Conservation (phyloP, 2,329 filamentous ascomycete genomes). For the Aureobasidium namibiae region DNA sequence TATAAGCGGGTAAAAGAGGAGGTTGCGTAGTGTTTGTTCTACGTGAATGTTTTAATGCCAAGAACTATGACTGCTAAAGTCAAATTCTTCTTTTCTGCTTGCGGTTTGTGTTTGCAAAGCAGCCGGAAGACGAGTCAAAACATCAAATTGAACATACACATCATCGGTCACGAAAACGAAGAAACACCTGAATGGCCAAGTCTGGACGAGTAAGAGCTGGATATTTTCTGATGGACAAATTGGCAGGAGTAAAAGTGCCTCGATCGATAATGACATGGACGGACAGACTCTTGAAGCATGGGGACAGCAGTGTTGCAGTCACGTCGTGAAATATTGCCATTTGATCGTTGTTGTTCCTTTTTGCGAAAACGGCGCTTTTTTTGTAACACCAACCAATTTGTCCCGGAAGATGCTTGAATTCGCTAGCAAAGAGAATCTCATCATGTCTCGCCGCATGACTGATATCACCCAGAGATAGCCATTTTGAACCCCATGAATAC, state of each 20-base stretch:
- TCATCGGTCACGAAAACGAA: background rate
- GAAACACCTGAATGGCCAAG: background rate
- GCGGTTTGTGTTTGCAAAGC: slow-evolving; percentile 7
- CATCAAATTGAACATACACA: background rate
- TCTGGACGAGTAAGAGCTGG: background rate
- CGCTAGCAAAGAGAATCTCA: slow-evolving; percentile 15
- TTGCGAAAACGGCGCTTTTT: slow-evolving; percentile 13
- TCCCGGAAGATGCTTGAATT: slow-evolving; percentile 12
- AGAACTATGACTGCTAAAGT: slow-evolving; percentile 5
- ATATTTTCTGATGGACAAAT: background rate
- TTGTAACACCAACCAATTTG: slow-evolving; percentile 11
- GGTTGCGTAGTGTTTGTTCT: background rate
- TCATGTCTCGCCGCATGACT: slow-evolving; percentile 13
- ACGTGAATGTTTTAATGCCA: slow-evolving; percentile 2
- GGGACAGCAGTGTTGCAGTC: slow-evolving; percentile 6
- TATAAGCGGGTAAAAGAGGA: background rate
- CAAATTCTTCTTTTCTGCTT: slow-evolving; percentile 8
- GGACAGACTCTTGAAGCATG: slow-evolving; percentile 1
- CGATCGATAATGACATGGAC: background rate
- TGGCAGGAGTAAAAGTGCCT: background rate
- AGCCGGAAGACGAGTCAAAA: background rate
- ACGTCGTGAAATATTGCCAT: slow-evolving; percentile 13
- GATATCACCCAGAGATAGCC: slow-evolving; percentile 14
- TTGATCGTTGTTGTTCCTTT: slow-evolving; percentile 13
- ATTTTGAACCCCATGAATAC: slow-evolving; percentile 15